Percentiles rank a stretch among this genome's conserved stretches.
phyloP scores from a whole-genome alignment of 164 flowering plant genomes.

The Nelumbo lutea region DNA sequence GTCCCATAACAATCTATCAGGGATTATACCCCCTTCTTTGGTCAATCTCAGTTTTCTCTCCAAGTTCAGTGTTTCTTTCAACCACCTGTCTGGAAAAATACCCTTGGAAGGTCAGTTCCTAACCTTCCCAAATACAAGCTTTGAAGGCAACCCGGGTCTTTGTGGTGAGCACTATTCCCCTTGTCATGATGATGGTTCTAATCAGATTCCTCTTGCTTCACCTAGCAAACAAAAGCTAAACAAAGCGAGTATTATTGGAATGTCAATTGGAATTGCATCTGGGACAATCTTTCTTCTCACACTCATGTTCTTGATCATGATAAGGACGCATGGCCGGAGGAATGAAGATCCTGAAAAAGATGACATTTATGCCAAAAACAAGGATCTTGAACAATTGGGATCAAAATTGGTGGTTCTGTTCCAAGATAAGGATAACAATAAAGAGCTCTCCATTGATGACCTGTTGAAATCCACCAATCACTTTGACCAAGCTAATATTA shows the following conservation, averaged over 20 bases:
- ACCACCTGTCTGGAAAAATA: conserved; percentile 45
- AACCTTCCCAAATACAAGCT: conserved; percentile 52
- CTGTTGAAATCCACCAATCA: conserved; percentile 54
- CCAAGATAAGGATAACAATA: conserved; percentile 32
- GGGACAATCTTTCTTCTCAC: conserved; percentile 38
- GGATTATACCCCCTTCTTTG: conserved; percentile 44
- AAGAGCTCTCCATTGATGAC: conserved; percentile 52
- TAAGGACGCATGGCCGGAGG: conserved; percentile 19
- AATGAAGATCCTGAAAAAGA: conserved; percentile 32
- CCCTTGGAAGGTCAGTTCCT: conserved; percentile 57
- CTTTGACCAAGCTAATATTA: conserved; percentile 73
- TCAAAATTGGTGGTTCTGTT: conserved; percentile 43
- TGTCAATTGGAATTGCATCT: conserved; percentile 38
- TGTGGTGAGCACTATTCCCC: conserved; percentile 34
- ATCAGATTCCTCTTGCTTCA: neutral
- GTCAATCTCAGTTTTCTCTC: conserved; percentile 43
- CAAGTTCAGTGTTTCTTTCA: conserved; percentile 58
- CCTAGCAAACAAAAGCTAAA: conserved; percentile 14
- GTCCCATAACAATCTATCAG: conserved; percentile 47
- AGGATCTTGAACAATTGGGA: conserved; percentile 31
- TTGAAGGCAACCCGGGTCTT: conserved; percentile 51
- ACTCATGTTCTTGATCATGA: conserved; percentile 24
- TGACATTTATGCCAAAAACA: conserved; percentile 19
- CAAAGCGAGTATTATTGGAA: conserved; percentile 28
- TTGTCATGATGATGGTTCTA: conserved; percentile 13